Conservation (phyloP, 176 grass and related monocot genomes). For the Oryza meridionalis region DNA sequence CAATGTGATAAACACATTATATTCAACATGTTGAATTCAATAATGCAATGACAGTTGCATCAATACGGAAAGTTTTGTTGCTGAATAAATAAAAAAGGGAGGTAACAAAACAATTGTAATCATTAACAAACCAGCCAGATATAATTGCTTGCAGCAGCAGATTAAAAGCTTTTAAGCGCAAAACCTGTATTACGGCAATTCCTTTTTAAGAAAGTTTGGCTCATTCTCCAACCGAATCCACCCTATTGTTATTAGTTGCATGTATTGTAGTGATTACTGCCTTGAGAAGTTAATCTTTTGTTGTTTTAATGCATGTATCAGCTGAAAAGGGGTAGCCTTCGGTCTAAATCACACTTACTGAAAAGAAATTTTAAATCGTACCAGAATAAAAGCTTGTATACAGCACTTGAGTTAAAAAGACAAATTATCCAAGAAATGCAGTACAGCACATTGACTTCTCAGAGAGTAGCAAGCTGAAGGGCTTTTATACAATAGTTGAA, state of each 20-base stretch:
- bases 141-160: background rate
- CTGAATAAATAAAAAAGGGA: background rate
- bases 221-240: background rate
- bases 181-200: background rate
- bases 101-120: background rate
- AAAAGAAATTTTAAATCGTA: too few species aligned
- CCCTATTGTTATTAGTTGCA: background rate
- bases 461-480: too few species aligned
- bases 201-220: background rate
- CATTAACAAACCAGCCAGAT: background rate
- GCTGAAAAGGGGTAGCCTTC: background rate
- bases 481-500: too few species aligned
- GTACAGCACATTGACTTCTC: too few species aligned
- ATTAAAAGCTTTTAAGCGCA: background rate
- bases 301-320: background rate
- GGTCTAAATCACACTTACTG: background rate
- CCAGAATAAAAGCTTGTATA: too few species aligned
- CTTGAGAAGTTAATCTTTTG: background rate
- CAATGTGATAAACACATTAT: background rate
- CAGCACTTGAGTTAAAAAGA: too few species aligned
- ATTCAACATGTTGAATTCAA: background rate
- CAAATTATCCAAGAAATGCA: too few species aligned
- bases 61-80: background rate
- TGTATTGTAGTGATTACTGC: background rate
- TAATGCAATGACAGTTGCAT: background rate